Evolutionary conservation across 345 rosid genomes (phyloP).

Genomic region (Gossypium anomalum): DNA sequence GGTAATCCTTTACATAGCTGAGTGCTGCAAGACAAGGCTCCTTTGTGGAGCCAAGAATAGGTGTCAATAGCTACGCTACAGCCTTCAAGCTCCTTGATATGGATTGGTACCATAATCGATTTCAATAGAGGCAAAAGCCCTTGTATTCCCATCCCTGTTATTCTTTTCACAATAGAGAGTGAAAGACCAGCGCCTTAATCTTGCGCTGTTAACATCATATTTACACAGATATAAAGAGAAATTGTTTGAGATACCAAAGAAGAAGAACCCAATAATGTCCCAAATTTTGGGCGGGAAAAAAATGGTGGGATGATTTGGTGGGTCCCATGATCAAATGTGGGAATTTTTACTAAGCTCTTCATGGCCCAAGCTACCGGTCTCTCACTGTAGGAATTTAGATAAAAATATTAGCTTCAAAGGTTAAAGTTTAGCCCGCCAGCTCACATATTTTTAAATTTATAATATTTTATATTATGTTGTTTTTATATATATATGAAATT

Average conservation of each 20-base stretch:
- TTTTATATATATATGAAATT: no score
- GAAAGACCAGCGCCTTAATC: slow-evolving; percentile 3
- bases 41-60: slow-evolving; percentile 92
- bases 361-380: no score
- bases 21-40: slow-evolving; percentile 63
- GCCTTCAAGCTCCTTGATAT: slow-evolving; percentile 70
- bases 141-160: slow-evolving; percentile 56
- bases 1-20: slow-evolving; percentile 67
- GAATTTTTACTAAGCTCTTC: not conserved
- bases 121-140: slow-evolving; percentile 85
- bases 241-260: not conserved
- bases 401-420: no score
- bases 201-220: not conserved
- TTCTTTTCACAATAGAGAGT: not conserved
- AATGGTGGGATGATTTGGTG: not conserved
- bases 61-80: slow-evolving; percentile 83
- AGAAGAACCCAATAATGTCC: not conserved
- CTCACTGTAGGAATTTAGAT: no score
- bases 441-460: no score
- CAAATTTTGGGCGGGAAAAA: slow-evolving; percentile 19
- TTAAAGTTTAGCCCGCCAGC: no score
- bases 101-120: slow-evolving; percentile 74
- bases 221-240: not conserved
- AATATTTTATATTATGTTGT: no score
- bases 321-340: not conserved